Conservation (phyloP, 1,284 basidiomycete genomes). For the Puccinia horiana region DNA sequence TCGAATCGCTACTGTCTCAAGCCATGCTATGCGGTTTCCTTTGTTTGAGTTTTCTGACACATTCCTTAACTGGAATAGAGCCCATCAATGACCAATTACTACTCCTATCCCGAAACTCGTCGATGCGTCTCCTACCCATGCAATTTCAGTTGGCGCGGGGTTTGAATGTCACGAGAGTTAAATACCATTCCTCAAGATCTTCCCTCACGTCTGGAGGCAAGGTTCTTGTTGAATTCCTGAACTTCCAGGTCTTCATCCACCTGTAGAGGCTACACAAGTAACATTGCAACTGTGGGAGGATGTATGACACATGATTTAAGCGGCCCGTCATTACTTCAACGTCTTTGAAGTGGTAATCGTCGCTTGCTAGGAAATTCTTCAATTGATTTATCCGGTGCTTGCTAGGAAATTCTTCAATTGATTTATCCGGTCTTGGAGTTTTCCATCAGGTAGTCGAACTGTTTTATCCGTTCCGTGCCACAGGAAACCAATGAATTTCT, state of each 20-base stretch:
- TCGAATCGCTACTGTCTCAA: not conserved
- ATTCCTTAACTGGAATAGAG: not conserved
- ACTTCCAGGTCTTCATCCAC: not conserved
- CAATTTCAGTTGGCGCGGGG: not conserved
- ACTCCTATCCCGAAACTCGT: too few species aligned
- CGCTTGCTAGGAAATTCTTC: not conserved
- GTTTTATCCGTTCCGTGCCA: not conserved
- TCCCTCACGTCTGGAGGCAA: not conserved
- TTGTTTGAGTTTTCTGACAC: not conserved
- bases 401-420: not conserved
- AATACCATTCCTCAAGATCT: not conserved
- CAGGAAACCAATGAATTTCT: constrained; percentile 12
- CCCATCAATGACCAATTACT: not conserved
- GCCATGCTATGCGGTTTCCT: not conserved
- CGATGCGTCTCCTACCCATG: not conserved
- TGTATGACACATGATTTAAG: too few species aligned
- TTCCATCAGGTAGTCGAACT: not conserved
- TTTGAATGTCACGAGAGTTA: not conserved
- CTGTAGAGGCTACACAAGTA: too few species aligned
- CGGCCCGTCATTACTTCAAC: not conserved
- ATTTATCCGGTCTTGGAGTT: not conserved
- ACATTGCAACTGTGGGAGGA: too few species aligned
- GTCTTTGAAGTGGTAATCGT: not conserved
- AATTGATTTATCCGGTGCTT: not conserved
- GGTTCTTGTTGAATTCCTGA: not conserved